Base-by-base conservation (phyloP, 208 protist species). In the Trypanosomatidae sp. region DNA sequence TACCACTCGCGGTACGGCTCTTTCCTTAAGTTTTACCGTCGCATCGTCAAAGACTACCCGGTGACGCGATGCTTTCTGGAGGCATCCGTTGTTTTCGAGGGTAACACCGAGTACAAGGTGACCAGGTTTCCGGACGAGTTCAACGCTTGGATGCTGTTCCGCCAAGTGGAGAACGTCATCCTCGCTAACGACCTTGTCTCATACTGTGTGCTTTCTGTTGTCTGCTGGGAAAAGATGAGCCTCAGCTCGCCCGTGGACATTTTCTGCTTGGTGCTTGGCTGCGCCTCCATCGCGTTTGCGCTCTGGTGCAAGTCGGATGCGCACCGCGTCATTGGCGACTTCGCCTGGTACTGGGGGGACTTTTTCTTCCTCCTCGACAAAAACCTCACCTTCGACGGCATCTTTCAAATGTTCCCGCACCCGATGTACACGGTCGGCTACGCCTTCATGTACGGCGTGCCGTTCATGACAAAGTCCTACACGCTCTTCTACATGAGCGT, bases 331-430 rank as follows among this genome's bases (percentile, higher is more conserved):
- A 91, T 99, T 59, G 94, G 96, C 50, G 96, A 98, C 77, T 98
- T 94, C 77, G 97, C 96, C 13, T 99, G 98, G 97, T 99, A 98
- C 80, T 98, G 97, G 95, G 96, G 97, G 30, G 97, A 98, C 84
- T 98, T 98, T 82, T 98, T 99, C 90, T 98, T 98, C 74, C 81
- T 98, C 7, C 79, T 98, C 43, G 94, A 98, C 73, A 91, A 91
- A 69, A 84, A 96, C 55, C 86, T 98, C 33, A 90, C 85, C 25
- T 98, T 99, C 72, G 93, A 98, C 78, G 94, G 96, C 71, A 97
- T 98, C 64, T 99, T 98, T 67, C 91, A 97, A 60, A 98, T 98
- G 87, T 93, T 98, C 66, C 95, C 95, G 44, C 96, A 98, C 79
- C 96, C 95, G 25, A 98, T 98, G 97, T 99, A 98, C 74, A 98